Evolutionary conservation across 208 protist genomes (phyloP).

Genomic region (Plasmodiophora brassicae): DNA sequence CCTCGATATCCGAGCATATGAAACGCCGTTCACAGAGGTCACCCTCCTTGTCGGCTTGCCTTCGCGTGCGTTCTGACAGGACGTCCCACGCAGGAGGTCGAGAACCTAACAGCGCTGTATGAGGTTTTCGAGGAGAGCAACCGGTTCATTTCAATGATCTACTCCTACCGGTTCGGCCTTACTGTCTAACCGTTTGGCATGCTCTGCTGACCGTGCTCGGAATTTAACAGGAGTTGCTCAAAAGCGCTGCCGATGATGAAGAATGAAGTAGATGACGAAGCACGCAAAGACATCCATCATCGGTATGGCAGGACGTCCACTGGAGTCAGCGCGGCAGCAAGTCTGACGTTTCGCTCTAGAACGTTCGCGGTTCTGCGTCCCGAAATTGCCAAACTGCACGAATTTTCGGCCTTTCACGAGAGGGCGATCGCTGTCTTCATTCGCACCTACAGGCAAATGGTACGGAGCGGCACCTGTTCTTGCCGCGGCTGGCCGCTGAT

Average conservation of each 20-base stretch:
- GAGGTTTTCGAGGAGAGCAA: background rate
- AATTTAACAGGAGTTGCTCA: too few relatives aligned
- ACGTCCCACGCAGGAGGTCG: background rate
- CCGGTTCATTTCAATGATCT: background rate
- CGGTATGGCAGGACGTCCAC: background rate
- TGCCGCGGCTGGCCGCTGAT: too few relatives aligned
- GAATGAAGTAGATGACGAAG: background rate
- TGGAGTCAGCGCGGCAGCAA: too few relatives aligned
- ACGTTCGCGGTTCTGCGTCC: background rate
- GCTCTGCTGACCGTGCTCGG: too few relatives aligned
- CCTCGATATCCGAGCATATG: background rate
- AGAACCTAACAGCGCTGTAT: background rate
- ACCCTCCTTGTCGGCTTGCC: background rate
- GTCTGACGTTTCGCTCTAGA: background rate
- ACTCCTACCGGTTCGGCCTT: too few relatives aligned
- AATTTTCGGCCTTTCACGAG: slow-evolving; percentile 18
- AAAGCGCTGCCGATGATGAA: slow-evolving; percentile 27
- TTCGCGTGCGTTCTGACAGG: background rate
- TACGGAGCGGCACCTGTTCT: too few relatives aligned
- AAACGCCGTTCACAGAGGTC: background rate
- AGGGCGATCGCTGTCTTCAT: background rate
- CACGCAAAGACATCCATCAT: slow-evolving; percentile 15
- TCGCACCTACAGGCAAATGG: background rate
- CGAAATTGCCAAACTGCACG: slow-evolving; percentile 8
- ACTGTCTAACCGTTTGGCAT: too few relatives aligned